Evolutionary conservation across 768 basidiomycete genomes (phyloP), one percentile per base, ranked within the genome.

Genomic region (Trametes cinnabarina): DNA sequence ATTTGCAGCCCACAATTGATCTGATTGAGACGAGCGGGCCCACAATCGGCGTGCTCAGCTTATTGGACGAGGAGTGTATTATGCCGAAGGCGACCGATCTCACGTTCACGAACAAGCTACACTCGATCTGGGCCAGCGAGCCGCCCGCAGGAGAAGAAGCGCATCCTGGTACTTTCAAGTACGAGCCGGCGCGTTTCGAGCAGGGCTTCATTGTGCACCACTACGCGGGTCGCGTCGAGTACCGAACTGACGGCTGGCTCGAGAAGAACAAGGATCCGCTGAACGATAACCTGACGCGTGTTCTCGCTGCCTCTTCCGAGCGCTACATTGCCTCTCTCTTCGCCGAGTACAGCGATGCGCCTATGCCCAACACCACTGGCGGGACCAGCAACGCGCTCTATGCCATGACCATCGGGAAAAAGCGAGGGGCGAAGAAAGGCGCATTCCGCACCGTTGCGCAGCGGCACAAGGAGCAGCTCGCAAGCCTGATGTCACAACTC

Each of bases 241-340:
- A 99, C 67, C 83, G 88, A 26, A 98, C 94, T 2, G 87, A 92
- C 37, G 92, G 94, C 15, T 99, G 97, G 97, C 76, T 99, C 64
- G 95, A 96, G 77, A 99, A 98, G 86, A 99, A 99, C 80, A 97
- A 97, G 74, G 97, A 99, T 66, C 97, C 97, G 0, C 76, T 99
- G 57, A 98, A 98, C 69, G 95, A 98, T 71, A 94, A 97, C 69
- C 81, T 98, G 51, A 92, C 93, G 0, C 85, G 92, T 20, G 87
- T 98, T 35, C 80, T 98, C 3, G 86, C 92, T 1, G 79, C 82
- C 9, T 95, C 96, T 4, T 79, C 85, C 2, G 90, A 97, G 67
- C 81, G 82, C 37, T 94, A 91, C 67, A 82, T 98, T 37, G 85
- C 91, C 1, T 72, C 78, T 11, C 82, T 99, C 20, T 99, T 98